Base-by-base conservation (phyloP, 805 yeast genomes). In the Isabelozyma heimii region DNA sequence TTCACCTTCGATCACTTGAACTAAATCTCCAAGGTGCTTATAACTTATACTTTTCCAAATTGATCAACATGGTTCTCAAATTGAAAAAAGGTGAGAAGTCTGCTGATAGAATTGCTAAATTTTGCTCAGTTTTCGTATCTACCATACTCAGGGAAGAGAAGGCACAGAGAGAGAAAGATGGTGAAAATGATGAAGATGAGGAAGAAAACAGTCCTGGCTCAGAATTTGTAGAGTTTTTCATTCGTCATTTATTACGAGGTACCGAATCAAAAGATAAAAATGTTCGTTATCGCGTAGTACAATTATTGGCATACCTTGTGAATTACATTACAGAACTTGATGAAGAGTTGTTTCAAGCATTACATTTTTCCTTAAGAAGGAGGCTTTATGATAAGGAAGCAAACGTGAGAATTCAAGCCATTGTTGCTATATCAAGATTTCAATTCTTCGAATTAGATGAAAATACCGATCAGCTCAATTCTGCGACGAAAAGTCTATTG, bases 281-380 rank as follows among this genome's bases (percentile, higher is more conserved):
- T 49, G 97, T 92, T 1, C 71, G 99, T 44, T 91, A 79, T 65
- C 75, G 97, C 51, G 87, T 83, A 8, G 85, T 87, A 37, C 96
- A 89, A 60, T 69, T 89, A 26, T 69, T 89, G 43, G 88, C 91
- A 0, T 81, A 82, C 43, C 69, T 86, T 15, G 83, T 92, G 67
- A 82, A 83, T 56, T 81, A 83, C 47, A 75, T 91, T 44, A 85
- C 87, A 4, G 92, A 87, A 54, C 77, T 92, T 41, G 91, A 86
- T 57, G 85, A 84, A 48, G 87, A 83, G 15, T 65, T 89, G 26
- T 87, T 84, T 56, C 83, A 83, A 42, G 75, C 81, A 1, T 66
- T 94, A 43, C 74, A 82, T 53, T 78, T 80, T 60, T 79, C 83
- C 12, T 70, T 91, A 44, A 75, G 79, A 33, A 79, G 79, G 44